Evolutionary conservation across 1,284 basidiomycete species (phyloP).

Genomic region (Apiotrichum montevideense): DNA sequence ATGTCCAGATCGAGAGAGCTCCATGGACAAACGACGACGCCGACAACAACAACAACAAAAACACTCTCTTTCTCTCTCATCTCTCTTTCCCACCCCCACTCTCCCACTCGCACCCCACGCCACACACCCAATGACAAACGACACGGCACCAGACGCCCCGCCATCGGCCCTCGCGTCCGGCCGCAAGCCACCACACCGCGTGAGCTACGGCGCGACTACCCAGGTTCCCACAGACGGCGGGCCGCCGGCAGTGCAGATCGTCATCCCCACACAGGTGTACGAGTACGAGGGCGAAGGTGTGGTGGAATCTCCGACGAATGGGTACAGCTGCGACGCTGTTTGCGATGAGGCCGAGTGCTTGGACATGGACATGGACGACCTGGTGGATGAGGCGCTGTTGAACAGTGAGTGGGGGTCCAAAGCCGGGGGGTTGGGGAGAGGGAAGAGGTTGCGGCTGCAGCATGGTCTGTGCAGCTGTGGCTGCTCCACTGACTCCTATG

Average conservation of each 20-base stretch:
- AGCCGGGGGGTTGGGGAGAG: no score
- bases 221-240: neutral
- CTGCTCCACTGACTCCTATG: no score
- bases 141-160: neutral
- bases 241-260: neutral
- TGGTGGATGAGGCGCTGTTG: slow-evolving; percentile 2
- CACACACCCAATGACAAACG: no score
- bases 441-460: no score
- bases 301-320: neutral
- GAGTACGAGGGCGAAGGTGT: neutral
- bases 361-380: neutral
- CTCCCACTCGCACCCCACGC: no score
- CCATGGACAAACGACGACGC: neutral
- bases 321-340: neutral
- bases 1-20: no score
- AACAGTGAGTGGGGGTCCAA: neutral
- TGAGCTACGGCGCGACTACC: slow-evolving; percentile 9
- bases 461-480: no score
- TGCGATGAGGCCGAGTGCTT: slow-evolving; percentile 1
- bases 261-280: neutral
- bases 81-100: no score
- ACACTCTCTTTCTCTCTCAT: no score
- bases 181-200: neutral
- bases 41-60: no score
- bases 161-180: neutral